phyloP scores from a whole-genome alignment of 768 basidiomycete species.

The Candolleomyces efflorescens region DNA sequence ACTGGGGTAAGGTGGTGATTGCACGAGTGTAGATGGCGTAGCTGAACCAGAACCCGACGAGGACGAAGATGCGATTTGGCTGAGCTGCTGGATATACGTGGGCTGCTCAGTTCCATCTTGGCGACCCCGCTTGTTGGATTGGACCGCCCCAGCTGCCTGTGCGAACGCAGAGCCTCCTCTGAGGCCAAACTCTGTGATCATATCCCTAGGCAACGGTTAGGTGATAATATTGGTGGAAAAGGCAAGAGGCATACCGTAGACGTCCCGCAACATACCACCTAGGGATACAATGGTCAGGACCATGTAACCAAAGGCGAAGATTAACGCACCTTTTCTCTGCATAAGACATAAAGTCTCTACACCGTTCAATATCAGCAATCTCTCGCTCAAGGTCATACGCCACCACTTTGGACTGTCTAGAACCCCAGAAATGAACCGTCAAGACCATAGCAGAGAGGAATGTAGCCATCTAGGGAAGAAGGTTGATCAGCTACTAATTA shows the following conservation, averaged over 20 bases:
- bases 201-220: conserved; percentile 18
- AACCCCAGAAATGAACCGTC: conserved; percentile 53
- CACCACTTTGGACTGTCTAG: conserved; percentile 33
- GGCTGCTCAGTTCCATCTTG: neutral
- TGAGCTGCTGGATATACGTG: neutral
- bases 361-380: conserved; percentile 47
- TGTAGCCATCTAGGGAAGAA: conserved; percentile 23
- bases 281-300: neutral
- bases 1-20: too few relatives aligned
- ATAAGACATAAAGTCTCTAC: conserved; percentile 40
- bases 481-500: neutral
- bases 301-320: neutral
- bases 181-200: neutral
- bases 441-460: conserved; percentile 45
- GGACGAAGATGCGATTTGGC: neutral
- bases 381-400: conserved; percentile 37
- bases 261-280: conserved; percentile 38
- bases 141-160: neutral
- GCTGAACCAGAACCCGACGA: neutral
- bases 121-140: neutral
- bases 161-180: neutral
- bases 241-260: conserved; percentile 23
- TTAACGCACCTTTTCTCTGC: conserved; percentile 29
- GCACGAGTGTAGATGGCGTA: neutral
- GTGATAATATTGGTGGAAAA: neutral